Percentiles rank a stretch among this genome's conserved stretches.
Conservation (phyloP, 2,329 filamentous ascomycete genomes). For the Alternaria infectoria region DNA sequence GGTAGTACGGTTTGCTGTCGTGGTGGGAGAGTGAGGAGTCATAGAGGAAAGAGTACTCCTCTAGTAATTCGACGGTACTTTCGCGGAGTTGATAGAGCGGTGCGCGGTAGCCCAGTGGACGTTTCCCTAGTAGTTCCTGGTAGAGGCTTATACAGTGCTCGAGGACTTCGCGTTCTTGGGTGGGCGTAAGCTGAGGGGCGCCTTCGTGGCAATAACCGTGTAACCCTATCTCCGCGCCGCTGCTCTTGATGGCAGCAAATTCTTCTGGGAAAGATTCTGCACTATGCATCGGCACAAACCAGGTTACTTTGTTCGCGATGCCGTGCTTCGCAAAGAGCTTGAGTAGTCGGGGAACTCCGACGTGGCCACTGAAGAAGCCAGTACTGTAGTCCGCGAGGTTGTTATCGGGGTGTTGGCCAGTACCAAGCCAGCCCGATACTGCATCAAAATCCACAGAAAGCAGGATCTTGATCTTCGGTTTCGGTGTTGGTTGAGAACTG, state of each 20-base stretch:
- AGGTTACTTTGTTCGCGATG: slow-evolving; percentile 62
- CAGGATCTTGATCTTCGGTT: slow-evolving; percentile 49
- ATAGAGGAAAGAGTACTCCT: slow-evolving; percentile 58
- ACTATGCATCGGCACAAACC: slow-evolving; percentile 67
- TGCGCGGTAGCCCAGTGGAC: slow-evolving; percentile 58
- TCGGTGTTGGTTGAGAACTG: background rate
- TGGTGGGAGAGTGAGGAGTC: slow-evolving; percentile 59
- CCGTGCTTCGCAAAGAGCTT: slow-evolving; percentile 60
- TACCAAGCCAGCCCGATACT: slow-evolving; percentile 66
- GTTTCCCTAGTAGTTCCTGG: slow-evolving; percentile 52
- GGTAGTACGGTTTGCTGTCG: slow-evolving; percentile 58
- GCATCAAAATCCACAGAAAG: slow-evolving; percentile 63
- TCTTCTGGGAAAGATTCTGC: slow-evolving; percentile 64
- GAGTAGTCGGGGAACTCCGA: slow-evolving; percentile 63
- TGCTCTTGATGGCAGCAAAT: slow-evolving; percentile 57
- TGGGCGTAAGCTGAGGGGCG: slow-evolving; percentile 53
- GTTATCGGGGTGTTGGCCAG: slow-evolving; percentile 60
- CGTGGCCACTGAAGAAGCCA: slow-evolving; percentile 62
- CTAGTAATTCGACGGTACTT: slow-evolving; percentile 56
- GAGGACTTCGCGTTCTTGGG: slow-evolving; percentile 59
- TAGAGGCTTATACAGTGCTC: slow-evolving; percentile 56
- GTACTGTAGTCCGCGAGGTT: slow-evolving; percentile 62
- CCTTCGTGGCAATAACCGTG: slow-evolving; percentile 60
- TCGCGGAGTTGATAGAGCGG: slow-evolving; percentile 60
- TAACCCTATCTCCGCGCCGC: slow-evolving; percentile 61